phyloP scores from a whole-genome alignment of 805 yeast genomes.

The Wickerhamomyces alni region DNA sequence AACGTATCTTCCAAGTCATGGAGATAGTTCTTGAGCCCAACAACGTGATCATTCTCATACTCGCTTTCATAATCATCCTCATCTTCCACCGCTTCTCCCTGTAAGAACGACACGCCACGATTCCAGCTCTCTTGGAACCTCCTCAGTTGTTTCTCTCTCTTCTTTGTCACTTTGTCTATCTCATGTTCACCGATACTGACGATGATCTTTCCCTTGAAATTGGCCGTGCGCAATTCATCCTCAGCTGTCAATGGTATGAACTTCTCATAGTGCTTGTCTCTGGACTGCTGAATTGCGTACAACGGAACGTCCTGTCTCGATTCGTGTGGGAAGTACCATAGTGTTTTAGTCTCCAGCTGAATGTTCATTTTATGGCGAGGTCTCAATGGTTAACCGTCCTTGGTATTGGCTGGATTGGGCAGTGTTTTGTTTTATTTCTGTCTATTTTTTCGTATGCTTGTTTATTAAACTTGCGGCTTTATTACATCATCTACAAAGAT shows the following conservation, averaged over 20 bases:
- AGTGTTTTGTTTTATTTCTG: too few relatives aligned
- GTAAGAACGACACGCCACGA: neutral
- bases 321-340: conserved; percentile 25
- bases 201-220: neutral
- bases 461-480: too few relatives aligned
- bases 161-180: neutral
- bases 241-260: conserved; percentile 13
- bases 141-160: neutral
- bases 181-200: conserved; percentile 5
- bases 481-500: too few relatives aligned
- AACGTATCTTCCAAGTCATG: conserved; percentile 10
- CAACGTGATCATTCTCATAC: neutral
- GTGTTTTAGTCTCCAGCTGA: conserved; percentile 8
- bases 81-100: neutral
- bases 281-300: conserved; percentile 16
- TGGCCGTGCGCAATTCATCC: conserved; percentile 5
- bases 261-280: conserved; percentile 6
- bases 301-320: conserved; percentile 22
- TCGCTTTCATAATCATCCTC: neutral
- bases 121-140: neutral
- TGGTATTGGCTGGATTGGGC: too few relatives aligned
- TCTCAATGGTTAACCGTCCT: neutral
- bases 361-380: conserved; percentile 10
- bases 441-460: too few relatives aligned
- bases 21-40: conserved; percentile 13